These are phyloP conservation scores for Breviolum minutum DNA, from an alignment of 73 alveolate genomes.

Conservation along the genomic window DNA sequence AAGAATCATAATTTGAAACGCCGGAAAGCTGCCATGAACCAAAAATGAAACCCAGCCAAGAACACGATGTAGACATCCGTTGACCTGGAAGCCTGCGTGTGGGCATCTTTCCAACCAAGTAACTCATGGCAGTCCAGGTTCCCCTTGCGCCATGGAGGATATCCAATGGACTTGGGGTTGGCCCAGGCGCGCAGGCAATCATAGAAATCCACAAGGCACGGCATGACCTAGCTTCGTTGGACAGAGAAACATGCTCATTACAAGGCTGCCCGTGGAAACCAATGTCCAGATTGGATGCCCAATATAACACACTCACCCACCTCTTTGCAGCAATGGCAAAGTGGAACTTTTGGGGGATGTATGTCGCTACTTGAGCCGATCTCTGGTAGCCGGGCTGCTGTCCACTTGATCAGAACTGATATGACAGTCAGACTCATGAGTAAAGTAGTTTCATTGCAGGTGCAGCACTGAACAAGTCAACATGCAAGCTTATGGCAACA, in stretches of 20 bases:
- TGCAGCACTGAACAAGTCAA: not conserved
- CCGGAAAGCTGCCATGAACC: too few species aligned
- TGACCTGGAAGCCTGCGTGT: not conserved
- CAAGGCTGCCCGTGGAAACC: not conserved
- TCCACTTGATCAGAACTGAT: not conserved
- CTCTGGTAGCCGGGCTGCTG: not conserved
- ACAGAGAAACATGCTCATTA: not conserved
- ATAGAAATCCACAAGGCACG: slow-evolving; percentile 79
- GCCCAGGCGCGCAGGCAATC: slow-evolving; percentile 91
- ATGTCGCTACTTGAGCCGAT: slow-evolving; percentile 23
- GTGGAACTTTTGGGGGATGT: not conserved
- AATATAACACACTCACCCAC: not conserved
- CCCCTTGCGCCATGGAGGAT: slow-evolving; percentile 84
- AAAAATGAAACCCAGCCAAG: too few species aligned
- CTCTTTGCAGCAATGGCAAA: not conserved
- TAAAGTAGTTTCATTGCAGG: not conserved
- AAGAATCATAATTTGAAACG: too few species aligned
- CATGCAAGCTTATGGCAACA: not conserved
- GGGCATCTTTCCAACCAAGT: not conserved
- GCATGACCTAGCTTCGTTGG: slow-evolving; percentile 31
- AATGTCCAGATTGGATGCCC: not conserved
- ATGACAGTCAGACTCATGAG: not conserved
- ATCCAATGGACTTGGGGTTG: slow-evolving; percentile 76
- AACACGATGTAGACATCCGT: too few species aligned
- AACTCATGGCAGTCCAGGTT: slow-evolving; percentile 86